Percentiles rank a stretch among this genome's conserved stretches.
phyloP scores from a whole-genome alignment of 768 basidiomycete genomes.

The Multifurca ochricompacta region DNA sequence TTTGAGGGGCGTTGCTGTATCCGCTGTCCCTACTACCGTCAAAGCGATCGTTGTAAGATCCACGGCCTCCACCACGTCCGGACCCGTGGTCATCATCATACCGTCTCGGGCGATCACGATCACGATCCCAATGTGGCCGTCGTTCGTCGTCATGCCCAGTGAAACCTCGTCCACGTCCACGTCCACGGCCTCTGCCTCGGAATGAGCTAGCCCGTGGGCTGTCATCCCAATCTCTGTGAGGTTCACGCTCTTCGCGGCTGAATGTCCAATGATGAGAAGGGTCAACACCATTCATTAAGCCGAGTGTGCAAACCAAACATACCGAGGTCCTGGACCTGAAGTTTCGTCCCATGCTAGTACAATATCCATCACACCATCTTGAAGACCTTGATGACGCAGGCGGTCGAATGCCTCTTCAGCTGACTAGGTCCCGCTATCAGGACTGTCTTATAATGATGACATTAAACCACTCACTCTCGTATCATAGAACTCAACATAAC shows the following conservation, averaged over 20 bases:
- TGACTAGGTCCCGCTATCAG: conserved; percentile 38
- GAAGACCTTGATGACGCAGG: conserved; percentile 66
- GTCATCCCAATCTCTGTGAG: conserved; percentile 25
- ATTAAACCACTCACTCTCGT: conserved; percentile 48
- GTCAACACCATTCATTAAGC: background rate
- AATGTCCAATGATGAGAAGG: conserved; percentile 7
- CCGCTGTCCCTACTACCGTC: conserved; percentile 22
- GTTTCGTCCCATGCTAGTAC: conserved; percentile 75
- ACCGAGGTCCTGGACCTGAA: conserved; percentile 34
- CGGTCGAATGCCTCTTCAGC: conserved; percentile 74
- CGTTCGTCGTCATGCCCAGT: conserved; percentile 19
- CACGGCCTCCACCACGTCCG: conserved; percentile 28
- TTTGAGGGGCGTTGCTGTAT: conserved; percentile 15
- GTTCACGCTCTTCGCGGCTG: conserved; percentile 30
- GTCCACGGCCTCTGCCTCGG: conserved; percentile 25
- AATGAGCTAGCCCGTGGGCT: conserved; percentile 24
- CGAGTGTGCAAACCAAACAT: background rate
- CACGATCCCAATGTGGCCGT: conserved; percentile 16
- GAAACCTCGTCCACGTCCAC: conserved; percentile 24
- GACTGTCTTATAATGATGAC: background rate
- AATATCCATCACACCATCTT: conserved; percentile 87
- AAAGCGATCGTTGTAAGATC: conserved; percentile 33
- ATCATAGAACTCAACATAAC: conserved; percentile 93
- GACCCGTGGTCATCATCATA: conserved; percentile 32
- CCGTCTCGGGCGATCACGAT: conserved; percentile 16